These are phyloP conservation scores for Adansonia rubrostipa DNA, from an alignment of 441 rosid species.

Conservation along the genomic window DNA sequence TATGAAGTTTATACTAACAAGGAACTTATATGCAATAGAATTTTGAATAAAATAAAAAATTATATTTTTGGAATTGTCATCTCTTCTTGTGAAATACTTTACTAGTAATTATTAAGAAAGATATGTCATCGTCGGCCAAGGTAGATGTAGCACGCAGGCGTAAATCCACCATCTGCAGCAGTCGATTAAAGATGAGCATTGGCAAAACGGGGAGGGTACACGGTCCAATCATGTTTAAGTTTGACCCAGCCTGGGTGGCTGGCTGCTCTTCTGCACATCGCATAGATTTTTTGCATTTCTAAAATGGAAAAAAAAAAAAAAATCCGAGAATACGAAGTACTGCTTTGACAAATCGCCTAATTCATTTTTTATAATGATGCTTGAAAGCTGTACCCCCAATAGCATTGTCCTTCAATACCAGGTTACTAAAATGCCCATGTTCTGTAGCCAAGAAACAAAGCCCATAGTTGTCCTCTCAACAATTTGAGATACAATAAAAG, in stretches of 20 bases:
- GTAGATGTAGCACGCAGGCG: neutral
- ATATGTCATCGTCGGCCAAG: too few relatives aligned
- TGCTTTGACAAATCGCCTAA: too few relatives aligned
- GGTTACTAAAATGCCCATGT: neutral
- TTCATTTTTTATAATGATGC: neutral
- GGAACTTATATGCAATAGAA: too few relatives aligned
- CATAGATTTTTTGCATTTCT: neutral
- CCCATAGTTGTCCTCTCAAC: conserved; percentile 17
- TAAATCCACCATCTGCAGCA: neutral
- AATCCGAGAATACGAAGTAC: too few relatives aligned
- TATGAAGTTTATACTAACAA: too few relatives aligned
- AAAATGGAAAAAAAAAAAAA: neutral
- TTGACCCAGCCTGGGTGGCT: neutral
- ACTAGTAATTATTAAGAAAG: too few relatives aligned
- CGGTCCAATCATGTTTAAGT: conserved; percentile 1
- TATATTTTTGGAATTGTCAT: too few relatives aligned
- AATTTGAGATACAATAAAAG: neutral
- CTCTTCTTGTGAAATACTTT: too few relatives aligned
- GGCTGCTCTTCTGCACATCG: neutral
- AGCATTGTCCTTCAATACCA: neutral
- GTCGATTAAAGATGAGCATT: neutral
- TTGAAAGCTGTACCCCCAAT: neutral
- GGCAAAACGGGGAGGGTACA: neutral
- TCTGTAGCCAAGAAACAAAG: neutral
- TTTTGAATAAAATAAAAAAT: too few relatives aligned